phyloP scores from a whole-genome alignment of 2,329 filamentous ascomycete genomes.

The Ceratocystis albifundus region DNA sequence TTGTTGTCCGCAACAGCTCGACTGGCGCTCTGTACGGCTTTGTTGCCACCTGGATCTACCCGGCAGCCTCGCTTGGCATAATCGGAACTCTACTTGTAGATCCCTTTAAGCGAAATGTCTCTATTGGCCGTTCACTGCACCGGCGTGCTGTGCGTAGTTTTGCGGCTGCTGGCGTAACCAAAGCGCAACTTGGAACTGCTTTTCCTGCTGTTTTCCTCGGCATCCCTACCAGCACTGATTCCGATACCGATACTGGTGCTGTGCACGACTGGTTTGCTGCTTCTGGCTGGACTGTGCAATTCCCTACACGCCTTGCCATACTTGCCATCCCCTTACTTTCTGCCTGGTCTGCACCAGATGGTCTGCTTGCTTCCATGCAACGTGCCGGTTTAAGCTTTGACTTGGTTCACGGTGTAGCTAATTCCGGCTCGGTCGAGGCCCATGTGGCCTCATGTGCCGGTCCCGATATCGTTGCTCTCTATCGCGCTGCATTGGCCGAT shows the following conservation, averaged over 20 bases:
- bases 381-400: constrained; percentile 68
- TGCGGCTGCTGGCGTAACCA: constrained; percentile 55
- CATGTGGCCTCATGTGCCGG: constrained; percentile 58
- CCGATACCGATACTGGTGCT: constrained; percentile 30
- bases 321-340: constrained; percentile 63
- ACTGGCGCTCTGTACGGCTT: constrained; percentile 87
- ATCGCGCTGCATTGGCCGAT: constrained; percentile 58
- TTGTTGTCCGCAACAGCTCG: constrained; percentile 86
- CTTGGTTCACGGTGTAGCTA: constrained; percentile 68
- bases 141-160: constrained; percentile 70
- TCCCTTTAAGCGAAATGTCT: constrained; percentile 71
- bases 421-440: constrained; percentile 55
- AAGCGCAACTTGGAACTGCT: constrained; percentile 68
- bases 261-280: constrained; percentile 74
- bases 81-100: constrained; percentile 86
- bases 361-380: constrained; percentile 61
- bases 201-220: constrained; percentile 81
- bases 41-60: constrained; percentile 63
- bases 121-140: constrained; percentile 82
- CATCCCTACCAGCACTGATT: constrained; percentile 46
- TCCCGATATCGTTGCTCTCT: constrained; percentile 70
- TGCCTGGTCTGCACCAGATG: constrained; percentile 64
- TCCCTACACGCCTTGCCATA: constrained; percentile 47
- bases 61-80: constrained; percentile 57
- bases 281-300: constrained; percentile 70